Conservation (phyloP, 1,284 basidiomycete genomes). For the Rhodotorula sp. region DNA sequence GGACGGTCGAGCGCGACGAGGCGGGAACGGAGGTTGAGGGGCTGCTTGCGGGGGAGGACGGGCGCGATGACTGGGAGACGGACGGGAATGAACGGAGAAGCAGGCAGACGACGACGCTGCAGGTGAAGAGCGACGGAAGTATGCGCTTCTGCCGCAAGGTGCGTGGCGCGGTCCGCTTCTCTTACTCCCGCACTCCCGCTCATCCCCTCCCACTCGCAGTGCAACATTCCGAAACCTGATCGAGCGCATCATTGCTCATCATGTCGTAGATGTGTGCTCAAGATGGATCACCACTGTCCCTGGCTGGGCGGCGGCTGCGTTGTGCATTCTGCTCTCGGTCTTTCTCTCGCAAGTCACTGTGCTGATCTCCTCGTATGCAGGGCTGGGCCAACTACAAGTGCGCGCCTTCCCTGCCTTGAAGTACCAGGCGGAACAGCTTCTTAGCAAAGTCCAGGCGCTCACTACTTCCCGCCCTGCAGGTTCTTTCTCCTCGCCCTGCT, state of each 20-base stretch:
- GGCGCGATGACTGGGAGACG: not conserved
- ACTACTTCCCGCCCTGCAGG: not conserved
- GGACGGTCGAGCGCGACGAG: not conserved
- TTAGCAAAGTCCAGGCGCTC: too few species aligned
- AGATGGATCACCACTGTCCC: conserved; percentile 49
- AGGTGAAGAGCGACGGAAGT: conserved; percentile 31
- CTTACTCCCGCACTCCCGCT: too few species aligned
- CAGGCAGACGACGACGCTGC: not conserved
- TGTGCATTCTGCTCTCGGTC: conserved; percentile 36
- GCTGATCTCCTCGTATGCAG: not conserved
- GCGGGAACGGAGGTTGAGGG: not conserved
- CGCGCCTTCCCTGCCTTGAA: not conserved
- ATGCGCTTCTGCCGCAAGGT: conserved; percentile 32
- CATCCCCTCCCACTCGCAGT: conserved; percentile 31
- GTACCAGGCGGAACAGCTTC: too few species aligned
- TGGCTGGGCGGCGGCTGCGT: conserved; percentile 51
- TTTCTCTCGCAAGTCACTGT: not conserved
- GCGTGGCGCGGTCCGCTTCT: not conserved
- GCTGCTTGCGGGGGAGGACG: not conserved
- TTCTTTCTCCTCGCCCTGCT: conserved; percentile 51
- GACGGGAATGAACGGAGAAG: not conserved
- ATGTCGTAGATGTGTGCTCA: conserved; percentile 46
- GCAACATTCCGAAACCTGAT: conserved; percentile 46
- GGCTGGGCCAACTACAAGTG: conserved; percentile 49
- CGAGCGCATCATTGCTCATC: conserved; percentile 48